phyloP scores from a whole-genome alignment of 148 eudicot genomes.

The Bassia scoparia region DNA sequence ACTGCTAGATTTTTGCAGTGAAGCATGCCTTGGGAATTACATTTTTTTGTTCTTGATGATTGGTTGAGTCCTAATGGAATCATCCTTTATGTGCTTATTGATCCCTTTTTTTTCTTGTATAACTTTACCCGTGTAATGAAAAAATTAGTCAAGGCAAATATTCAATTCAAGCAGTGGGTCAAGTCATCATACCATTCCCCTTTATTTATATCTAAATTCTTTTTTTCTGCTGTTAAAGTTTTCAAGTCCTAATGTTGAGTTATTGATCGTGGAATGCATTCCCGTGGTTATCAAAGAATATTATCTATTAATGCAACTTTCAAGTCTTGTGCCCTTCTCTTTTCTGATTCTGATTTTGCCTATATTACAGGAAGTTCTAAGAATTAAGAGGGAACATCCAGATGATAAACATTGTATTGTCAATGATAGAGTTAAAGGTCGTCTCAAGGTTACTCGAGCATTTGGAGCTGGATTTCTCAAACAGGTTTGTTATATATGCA shows the following conservation, averaged over 20 bases:
- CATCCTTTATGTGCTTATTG: not conserved
- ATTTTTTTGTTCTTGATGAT: not conserved
- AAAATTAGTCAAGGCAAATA: not conserved
- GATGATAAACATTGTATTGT: constrained; percentile 91
- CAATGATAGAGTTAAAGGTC: constrained; percentile 97
- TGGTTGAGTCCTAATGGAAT: not conserved
- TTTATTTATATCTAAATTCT: too few relatives aligned
- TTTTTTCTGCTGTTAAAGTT: too few relatives aligned
- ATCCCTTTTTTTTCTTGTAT: not conserved
- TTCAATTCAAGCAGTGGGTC: not conserved
- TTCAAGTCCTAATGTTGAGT: too few relatives aligned
- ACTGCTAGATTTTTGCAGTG: not conserved
- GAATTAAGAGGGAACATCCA: constrained; percentile 96
- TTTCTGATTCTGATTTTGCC: not conserved
- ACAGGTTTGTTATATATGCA: constrained; percentile 56
- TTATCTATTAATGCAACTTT: not conserved
- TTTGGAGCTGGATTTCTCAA: constrained; percentile 99
- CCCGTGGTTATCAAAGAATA: not conserved
- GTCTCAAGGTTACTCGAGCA: constrained; percentile 96
- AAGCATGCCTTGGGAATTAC: not conserved
- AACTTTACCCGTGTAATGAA: not conserved
- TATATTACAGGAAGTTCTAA: constrained; percentile 64
- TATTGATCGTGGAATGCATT: not conserved
- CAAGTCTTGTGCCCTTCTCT: not conserved
- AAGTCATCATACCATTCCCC: not conserved